Evolutionary conservation across 768 basidiomycete genomes (phyloP).

Genomic region (Cubamyces lactineus): DNA sequence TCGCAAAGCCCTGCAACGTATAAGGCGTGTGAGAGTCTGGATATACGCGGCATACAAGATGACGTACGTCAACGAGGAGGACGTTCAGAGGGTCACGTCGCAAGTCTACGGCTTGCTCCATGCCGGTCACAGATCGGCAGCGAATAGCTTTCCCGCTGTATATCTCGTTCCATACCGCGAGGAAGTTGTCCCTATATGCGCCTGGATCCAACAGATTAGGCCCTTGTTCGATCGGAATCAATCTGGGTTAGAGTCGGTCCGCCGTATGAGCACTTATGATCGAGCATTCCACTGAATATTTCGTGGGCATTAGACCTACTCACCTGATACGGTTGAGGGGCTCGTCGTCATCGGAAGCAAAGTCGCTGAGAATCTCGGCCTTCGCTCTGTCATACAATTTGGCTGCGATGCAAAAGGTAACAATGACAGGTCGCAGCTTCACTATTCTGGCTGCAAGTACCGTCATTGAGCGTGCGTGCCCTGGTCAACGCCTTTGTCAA

Average conservation of each 20-base stretch:
- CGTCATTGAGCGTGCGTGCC: neutral
- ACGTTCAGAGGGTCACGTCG: neutral
- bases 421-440: neutral
- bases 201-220: neutral
- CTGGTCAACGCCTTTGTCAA: neutral
- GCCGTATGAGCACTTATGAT: too few relatives aligned
- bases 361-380: neutral
- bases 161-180: neutral
- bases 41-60: neutral
- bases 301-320: neutral
- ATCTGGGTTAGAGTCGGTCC: neutral
- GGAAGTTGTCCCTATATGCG: neutral
- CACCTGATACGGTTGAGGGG: neutral
- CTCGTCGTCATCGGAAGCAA: neutral
- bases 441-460: neutral
- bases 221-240: neutral
- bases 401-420: neutral
- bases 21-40: neutral
- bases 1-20: neutral
- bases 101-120: neutral
- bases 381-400: neutral
- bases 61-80: neutral
- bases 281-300: neutral
- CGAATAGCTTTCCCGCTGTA: neutral
- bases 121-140: neutral